Evolutionary conservation across 805 yeast genomes (phyloP).

Genomic region (Maudiozyma barnettii): DNA sequence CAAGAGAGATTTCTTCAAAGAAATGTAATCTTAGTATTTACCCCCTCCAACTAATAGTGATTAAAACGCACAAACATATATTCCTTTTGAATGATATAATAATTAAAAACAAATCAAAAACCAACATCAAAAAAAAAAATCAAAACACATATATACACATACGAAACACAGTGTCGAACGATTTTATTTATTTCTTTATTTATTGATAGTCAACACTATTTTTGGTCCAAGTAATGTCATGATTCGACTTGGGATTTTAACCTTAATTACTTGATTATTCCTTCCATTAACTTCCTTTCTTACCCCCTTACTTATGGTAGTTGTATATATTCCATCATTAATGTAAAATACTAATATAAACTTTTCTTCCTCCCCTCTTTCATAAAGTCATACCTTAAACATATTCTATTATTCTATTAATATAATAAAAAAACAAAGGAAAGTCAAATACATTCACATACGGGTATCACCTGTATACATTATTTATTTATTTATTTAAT

Average conservation of each 20-base stretch:
- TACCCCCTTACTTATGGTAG: background rate
- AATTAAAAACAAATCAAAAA: too few relatives aligned
- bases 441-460: too few relatives aligned
- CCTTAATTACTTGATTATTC: background rate
- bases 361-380: background rate
- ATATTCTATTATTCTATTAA: too few relatives aligned
- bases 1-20: conserved; percentile 90
- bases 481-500: background rate
- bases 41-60: background rate
- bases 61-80: background rate
- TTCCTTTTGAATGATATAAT: too few relatives aligned
- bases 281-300: background rate
- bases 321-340: background rate
- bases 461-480: background rate
- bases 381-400: background rate
- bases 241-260: too few relatives aligned
- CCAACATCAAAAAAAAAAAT: background rate
- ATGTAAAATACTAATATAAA: background rate
- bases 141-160: background rate
- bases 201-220: too few relatives aligned
- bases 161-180: background rate
- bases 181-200: background rate
- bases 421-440: background rate
- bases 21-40: conserved; percentile 38
- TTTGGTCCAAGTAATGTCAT: too few relatives aligned